Conservation (phyloP, 345 rosid species). For the Citrus sp. region DNA sequence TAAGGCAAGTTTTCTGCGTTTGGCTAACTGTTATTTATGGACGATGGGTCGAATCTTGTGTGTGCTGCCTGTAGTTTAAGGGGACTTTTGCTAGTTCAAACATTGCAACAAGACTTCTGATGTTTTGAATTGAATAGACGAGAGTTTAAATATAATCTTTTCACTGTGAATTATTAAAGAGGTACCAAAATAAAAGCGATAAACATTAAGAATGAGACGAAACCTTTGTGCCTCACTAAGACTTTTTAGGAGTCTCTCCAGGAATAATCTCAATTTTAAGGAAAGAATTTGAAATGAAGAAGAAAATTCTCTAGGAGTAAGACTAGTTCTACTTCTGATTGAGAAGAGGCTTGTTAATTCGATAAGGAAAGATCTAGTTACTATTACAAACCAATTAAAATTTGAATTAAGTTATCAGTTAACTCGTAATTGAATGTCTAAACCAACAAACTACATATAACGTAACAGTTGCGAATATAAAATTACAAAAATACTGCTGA, state of each 20-base stretch:
- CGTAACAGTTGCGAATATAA: too few relatives aligned
- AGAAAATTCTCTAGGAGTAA: too few relatives aligned
- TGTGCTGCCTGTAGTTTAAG: not conserved
- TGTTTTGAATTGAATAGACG: not conserved
- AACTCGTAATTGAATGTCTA: too few relatives aligned
- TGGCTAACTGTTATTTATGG: too few relatives aligned
- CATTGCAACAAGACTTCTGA: not conserved
- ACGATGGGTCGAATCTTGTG: not conserved
- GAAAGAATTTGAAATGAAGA: too few relatives aligned
- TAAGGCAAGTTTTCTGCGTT: constrained; percentile 12
- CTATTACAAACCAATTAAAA: too few relatives aligned
- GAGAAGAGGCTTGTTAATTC: too few relatives aligned
- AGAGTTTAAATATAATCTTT: not conserved
- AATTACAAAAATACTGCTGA: not conserved
- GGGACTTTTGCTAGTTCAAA: not conserved
- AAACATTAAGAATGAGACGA: not conserved
- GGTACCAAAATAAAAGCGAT: not conserved
- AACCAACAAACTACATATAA: too few relatives aligned
- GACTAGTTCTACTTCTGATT: too few relatives aligned
- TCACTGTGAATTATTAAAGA: not conserved
- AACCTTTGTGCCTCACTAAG: not conserved
- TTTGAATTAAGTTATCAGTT: too few relatives aligned
- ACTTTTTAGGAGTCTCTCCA: not conserved
- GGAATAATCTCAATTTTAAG: not conserved
- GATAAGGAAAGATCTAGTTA: too few relatives aligned